A percentile compares a stretch with the other conserved stretches of the same genome.
phyloP scores from a whole-genome alignment of 2,329 filamentous ascomycete species.

The Claviceps sp. region DNA sequence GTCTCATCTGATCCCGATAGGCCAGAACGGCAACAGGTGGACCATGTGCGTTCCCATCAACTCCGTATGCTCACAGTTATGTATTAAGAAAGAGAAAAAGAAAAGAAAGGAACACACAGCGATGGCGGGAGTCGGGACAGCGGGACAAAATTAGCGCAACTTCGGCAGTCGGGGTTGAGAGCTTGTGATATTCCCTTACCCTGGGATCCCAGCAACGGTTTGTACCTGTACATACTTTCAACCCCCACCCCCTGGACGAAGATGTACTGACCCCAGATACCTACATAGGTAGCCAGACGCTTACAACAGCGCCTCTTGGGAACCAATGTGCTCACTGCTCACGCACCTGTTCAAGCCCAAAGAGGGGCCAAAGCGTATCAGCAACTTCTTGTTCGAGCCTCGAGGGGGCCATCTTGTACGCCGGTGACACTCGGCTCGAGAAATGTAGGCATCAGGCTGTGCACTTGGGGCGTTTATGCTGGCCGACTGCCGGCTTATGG shows the following conservation, averaged over 20 bases:
- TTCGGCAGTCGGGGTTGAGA: slow-evolving; percentile 1
- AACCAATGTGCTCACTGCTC: background rate
- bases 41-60: background rate
- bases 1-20: background rate
- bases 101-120: background rate
- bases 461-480: no score
- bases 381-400: background rate
- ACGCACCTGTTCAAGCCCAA: background rate
- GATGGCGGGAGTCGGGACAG: background rate
- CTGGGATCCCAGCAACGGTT: background rate
- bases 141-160: background rate
- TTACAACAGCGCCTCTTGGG: background rate
- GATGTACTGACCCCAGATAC: background rate
- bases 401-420: background rate
- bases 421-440: background rate
- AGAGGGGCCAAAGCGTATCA: background rate
- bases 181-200: background rate
- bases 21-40: background rate
- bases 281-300: background rate
- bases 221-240: background rate
- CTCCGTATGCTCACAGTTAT: background rate
- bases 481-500: background rate
- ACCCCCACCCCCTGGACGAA: background rate
- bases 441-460: background rate
- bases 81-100: background rate